phyloP scores from a whole-genome alignment of 805 yeast genomes.

The Ogataea methylovora region DNA sequence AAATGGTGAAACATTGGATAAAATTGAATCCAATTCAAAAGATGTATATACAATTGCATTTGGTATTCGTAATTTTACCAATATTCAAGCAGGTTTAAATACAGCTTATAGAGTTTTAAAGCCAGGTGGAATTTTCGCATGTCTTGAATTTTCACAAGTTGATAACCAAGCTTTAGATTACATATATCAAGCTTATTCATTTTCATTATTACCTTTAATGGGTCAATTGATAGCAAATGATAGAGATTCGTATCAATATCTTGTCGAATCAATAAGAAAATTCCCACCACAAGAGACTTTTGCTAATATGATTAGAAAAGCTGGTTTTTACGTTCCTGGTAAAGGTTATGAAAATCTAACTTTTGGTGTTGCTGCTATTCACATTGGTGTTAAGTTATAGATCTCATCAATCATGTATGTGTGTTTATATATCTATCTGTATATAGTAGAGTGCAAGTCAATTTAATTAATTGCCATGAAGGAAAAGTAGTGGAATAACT shows the following conservation, averaged over 20 bases:
- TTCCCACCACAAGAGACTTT: conserved; percentile 92
- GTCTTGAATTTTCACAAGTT: conserved; percentile 91
- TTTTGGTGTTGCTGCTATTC: conserved; percentile 93
- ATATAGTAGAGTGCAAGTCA: too few relatives aligned
- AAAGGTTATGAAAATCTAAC: conserved; percentile 91
- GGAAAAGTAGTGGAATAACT: too few relatives aligned
- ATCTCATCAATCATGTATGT: too few relatives aligned
- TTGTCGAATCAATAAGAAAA: conserved; percentile 87
- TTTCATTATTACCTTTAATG: conserved; percentile 81
- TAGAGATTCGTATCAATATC: conserved; percentile 90
- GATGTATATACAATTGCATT: conserved; percentile 96
- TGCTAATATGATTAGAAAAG: conserved; percentile 85
- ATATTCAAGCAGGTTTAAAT: conserved; percentile 86
- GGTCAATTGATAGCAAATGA: conserved; percentile 95
- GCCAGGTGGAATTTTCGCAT: conserved; percentile 97
- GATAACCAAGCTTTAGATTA: conserved; percentile 69
- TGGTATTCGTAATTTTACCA: conserved; percentile 94
- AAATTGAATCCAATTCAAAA: conserved; percentile 78
- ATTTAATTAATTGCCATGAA: too few relatives aligned
- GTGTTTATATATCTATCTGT: too few relatives aligned
- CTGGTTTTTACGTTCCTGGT: conserved; percentile 89
- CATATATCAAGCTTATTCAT: conserved; percentile 82
- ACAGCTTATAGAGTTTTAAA: conserved; percentile 94
- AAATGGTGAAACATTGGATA: conserved; percentile 85
- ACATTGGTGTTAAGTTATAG: conserved; percentile 84